Evolutionary conservation across 2,329 filamentous ascomycete species (phyloP), one percentile per base, ranked within the genome.

Genomic region (Curvularia spicifera): DNA sequence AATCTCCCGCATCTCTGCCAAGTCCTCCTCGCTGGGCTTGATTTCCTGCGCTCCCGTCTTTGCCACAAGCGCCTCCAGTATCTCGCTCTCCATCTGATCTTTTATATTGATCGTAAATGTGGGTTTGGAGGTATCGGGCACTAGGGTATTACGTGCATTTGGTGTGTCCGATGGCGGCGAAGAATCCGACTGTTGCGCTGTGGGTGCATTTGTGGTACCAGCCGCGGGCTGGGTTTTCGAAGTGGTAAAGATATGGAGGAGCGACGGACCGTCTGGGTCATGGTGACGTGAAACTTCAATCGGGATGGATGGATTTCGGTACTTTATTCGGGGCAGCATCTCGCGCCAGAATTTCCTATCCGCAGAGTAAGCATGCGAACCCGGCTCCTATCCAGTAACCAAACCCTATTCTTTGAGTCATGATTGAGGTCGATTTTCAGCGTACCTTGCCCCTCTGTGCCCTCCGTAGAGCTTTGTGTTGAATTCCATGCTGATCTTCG

Each of bases 261-360:
- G 69, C 13, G 66, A 71, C 37, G 69, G 74, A 46, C 66, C 77
- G 44, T 88, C 79, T 37, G 66, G 60, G 37, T 72, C 64, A 22
- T 76, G 70, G 63, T 85, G 88, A 58, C 91, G 89, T 76, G 89
- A 89, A 69, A 97, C 86, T 58, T 91, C 88, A 85, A 98, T 96
- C 43, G 89, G 87, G 45, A 97, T 78, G 12, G 87, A 80, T 0
- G 95, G 95, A 77, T 99, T 99, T 83, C 96, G 90, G 81, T 89
- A 99, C 83, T 99, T 97, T 66, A 99, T 83, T 56, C 91, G 87
- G 22, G 91, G 91, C 47, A 98, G 87, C 74, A 88, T 89, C 60
- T 88, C 82, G 64, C 85, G 87, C 91, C 92, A 97, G 84, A 99
- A 97, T 81, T 91, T 91, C 72, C 93, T 96, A 65, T 42, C 29